A percentile compares a stretch with the other conserved stretches of the same genome.
These are phyloP conservation scores for Botrytis porri DNA, from an alignment of 2,329 filamentous ascomycete genomes.

Conservation along the genomic window DNA sequence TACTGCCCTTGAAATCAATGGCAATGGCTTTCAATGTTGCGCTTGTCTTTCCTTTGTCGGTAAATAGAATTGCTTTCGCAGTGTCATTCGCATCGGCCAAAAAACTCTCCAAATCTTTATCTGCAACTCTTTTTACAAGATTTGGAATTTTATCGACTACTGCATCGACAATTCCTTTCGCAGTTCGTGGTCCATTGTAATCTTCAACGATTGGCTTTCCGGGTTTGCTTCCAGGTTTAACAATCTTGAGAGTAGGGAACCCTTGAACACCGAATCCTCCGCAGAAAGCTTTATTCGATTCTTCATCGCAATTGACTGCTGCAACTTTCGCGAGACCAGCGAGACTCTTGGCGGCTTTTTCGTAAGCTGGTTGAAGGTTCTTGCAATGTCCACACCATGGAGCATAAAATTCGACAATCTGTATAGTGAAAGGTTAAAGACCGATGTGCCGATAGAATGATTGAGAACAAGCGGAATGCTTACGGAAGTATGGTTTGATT, in stretches of 20 bases:
- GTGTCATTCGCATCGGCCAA: slow-evolving; percentile 62
- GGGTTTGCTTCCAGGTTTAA: slow-evolving; percentile 77
- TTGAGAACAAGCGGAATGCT: slow-evolving; percentile 36
- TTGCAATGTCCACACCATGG: slow-evolving; percentile 98
- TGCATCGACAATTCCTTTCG: slow-evolving; percentile 84
- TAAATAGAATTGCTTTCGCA: slow-evolving; percentile 88
- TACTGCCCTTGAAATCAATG: slow-evolving; percentile 81
- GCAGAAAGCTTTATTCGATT: slow-evolving; percentile 86
- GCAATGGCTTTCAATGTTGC: slow-evolving; percentile 79
- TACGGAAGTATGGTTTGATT: slow-evolving; percentile 91
- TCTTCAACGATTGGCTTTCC: slow-evolving; percentile 82
- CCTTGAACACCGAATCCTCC: slow-evolving; percentile 83
- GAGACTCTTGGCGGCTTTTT: slow-evolving; percentile 86
- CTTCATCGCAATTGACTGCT: slow-evolving; percentile 92
- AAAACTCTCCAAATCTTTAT: slow-evolving; percentile 76
- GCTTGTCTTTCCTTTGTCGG: slow-evolving; percentile 85
- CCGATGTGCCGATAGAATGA: slow-evolving; percentile 18
- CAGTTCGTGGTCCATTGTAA: slow-evolving; percentile 78
- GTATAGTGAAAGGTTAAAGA: slow-evolving; percentile 23
- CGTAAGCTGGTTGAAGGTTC: slow-evolving; percentile 91
- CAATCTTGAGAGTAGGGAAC: slow-evolving; percentile 93
- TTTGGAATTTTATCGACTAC: slow-evolving; percentile 88
- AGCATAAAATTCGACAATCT: slow-evolving; percentile 84
- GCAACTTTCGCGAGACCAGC: slow-evolving; percentile 92
- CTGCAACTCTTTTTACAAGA: slow-evolving; percentile 76